These are phyloP conservation scores for Pleurotus ostreatus DNA, from an alignment of 768 basidiomycete genomes.

Conservation along the genomic window DNA sequence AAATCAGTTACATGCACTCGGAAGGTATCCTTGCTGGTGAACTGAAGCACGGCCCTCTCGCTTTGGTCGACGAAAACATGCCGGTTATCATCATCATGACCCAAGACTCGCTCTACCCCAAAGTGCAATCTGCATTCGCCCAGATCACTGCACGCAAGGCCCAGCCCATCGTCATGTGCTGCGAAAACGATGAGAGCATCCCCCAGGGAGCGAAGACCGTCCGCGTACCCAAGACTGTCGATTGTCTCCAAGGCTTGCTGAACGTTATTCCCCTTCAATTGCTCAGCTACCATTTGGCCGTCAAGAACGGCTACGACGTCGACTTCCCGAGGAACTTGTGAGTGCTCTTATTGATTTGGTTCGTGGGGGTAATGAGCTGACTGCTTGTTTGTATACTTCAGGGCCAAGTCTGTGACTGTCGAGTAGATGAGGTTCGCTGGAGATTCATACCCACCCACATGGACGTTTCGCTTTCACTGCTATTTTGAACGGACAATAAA, in stretches of 20 bases:
- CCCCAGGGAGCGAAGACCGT: constrained; percentile 77
- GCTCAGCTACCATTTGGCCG: constrained; percentile 92
- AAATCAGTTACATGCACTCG: constrained; percentile 91
- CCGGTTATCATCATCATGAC: constrained; percentile 99
- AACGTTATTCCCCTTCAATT: constrained; percentile 97
- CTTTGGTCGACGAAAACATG: constrained; percentile 98
- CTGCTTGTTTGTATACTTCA: constrained; percentile 21
- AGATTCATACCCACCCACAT: neutral
- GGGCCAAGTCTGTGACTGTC: constrained; percentile 74
- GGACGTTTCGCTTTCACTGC: too few species aligned
- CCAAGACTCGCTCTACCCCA: constrained; percentile 95
- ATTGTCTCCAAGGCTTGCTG: constrained; percentile 90
- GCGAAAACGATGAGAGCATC: constrained; percentile 85
- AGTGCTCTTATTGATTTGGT: constrained; percentile 25
- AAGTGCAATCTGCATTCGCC: constrained; percentile 93
- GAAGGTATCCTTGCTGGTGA: constrained; percentile 96
- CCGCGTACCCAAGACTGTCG: constrained; percentile 91
- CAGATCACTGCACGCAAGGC: constrained; percentile 99
- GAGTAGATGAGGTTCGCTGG: constrained; percentile 42
- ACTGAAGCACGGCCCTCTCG: constrained; percentile 97
- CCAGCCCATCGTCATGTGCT: constrained; percentile 91
- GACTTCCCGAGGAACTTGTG: constrained; percentile 97
- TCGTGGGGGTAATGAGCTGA: constrained; percentile 7
- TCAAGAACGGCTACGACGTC: constrained; percentile 94
- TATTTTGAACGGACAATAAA: too few species aligned